These are phyloP conservation scores for Schoenoplectus tabernaemontani DNA, from an alignment of 202 grass and related monocot species.

Conservation along the genomic window DNA sequence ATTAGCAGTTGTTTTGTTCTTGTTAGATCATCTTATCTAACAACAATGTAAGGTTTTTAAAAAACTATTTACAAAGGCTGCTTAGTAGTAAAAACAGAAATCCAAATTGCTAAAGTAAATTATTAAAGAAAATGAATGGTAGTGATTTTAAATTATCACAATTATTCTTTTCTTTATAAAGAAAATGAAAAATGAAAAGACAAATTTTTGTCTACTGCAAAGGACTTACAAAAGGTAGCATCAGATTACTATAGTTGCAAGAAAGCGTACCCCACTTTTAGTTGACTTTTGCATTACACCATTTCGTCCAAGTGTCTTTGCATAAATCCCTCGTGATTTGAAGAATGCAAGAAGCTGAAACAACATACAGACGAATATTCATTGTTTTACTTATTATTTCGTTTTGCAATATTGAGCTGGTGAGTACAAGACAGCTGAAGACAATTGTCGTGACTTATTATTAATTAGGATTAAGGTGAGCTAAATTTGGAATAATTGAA, in stretches of 20 bases:
- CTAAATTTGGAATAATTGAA: too few relatives aligned
- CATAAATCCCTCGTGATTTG: constrained; percentile 52
- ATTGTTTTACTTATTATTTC: neutral
- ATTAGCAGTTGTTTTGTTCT: too few relatives aligned
- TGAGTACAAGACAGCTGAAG: neutral
- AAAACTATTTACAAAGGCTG: too few relatives aligned
- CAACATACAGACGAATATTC: constrained; percentile 12
- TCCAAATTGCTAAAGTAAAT: too few relatives aligned
- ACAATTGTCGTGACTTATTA: neutral
- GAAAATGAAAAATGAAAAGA: neutral
- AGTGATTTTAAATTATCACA: too few relatives aligned
- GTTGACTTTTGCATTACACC: constrained; percentile 40
- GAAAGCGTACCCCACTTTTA: constrained; percentile 2
- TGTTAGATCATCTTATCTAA: too few relatives aligned
- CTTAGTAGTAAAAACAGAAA: too few relatives aligned
- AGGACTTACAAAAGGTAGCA: neutral
- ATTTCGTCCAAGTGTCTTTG: constrained; percentile 68
- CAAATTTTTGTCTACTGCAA: neutral
- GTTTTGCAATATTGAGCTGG: neutral
- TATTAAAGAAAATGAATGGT: too few relatives aligned
- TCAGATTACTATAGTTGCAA: neutral
- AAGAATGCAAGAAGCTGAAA: constrained; percentile 77
- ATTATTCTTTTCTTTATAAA: neutral
- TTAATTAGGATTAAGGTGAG: too few relatives aligned
- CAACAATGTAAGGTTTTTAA: too few relatives aligned